Conservation (phyloP, 164 flowering plant genomes). For the Tetrastigma voinierianum region DNA sequence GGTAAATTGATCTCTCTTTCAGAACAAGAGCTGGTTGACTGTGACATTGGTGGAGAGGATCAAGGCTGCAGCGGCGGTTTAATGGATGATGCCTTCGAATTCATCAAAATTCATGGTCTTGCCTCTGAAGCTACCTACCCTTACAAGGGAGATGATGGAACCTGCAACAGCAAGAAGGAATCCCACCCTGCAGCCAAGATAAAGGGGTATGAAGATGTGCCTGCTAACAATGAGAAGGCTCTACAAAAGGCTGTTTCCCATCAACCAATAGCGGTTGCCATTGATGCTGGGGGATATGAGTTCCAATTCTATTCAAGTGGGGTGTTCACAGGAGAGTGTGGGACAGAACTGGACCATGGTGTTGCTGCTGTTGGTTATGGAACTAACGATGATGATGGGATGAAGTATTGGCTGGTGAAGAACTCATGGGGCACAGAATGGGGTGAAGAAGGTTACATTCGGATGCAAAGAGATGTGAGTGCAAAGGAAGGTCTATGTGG, state of each 20-base stretch:
- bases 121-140: slow-evolving; percentile 21
- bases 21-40: slow-evolving; percentile 23
- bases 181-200: neutral
- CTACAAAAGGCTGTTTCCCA: slow-evolving; percentile 26
- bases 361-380: slow-evolving; percentile 25
- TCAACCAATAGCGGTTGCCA: slow-evolving; percentile 21
- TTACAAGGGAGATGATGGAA: slow-evolving; percentile 15
- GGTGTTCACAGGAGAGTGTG: slow-evolving; percentile 20
- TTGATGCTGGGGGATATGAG: slow-evolving; percentile 8
- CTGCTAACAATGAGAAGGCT: slow-evolving; percentile 18
- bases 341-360: slow-evolving; percentile 16
- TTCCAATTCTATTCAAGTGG: slow-evolving; percentile 20
- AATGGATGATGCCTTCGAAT: slow-evolving; percentile 22
- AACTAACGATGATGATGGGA: slow-evolving; percentile 16
- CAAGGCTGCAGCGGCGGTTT: slow-evolving; percentile 13
- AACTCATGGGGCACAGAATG: slow-evolving; percentile 26
- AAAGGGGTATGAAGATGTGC: slow-evolving; percentile 18
- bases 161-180: slow-evolving; percentile 12
- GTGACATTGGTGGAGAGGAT: slow-evolving; percentile 9
- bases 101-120: slow-evolving; percentile 11
- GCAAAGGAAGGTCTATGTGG: slow-evolving; percentile 18
- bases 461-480: slow-evolving; percentile 17
- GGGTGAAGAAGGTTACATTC: slow-evolving; percentile 26
- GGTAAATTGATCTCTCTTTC: slow-evolving; percentile 15
- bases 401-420: slow-evolving; percentile 26